Percentiles rank a stretch among this genome's conserved stretches.
These are phyloP conservation scores for Gelatoporia subvermispora DNA, from an alignment of 768 basidiomycete genomes.

Conservation along the genomic window DNA sequence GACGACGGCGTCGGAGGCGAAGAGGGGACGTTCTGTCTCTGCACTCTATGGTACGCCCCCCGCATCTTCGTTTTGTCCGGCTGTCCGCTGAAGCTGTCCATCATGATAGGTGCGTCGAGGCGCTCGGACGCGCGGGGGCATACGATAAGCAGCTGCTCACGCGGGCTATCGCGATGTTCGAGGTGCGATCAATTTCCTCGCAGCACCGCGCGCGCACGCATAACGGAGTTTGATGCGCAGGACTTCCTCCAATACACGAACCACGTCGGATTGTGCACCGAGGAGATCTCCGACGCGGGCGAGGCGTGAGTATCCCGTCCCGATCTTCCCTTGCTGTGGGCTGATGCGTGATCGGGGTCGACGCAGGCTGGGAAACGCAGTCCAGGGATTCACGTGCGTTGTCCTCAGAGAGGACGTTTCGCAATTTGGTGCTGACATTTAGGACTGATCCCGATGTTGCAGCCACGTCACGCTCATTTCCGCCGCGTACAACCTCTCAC, in stretches of 20 bases:
- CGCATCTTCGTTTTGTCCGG: not conserved
- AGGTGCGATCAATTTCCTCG: slow-evolving; percentile 39
- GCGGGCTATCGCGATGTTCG: slow-evolving; percentile 82
- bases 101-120: slow-evolving; percentile 71
- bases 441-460: not conserved
- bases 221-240: slow-evolving; percentile 26
- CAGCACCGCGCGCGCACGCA: not conserved
- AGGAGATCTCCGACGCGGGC: slow-evolving; percentile 81
- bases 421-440: not conserved
- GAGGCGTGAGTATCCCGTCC: slow-evolving; percentile 52
- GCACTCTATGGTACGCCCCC: slow-evolving; percentile 61
- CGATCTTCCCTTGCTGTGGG: not conserved
- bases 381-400: slow-evolving; percentile 83
- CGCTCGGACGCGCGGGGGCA: slow-evolving; percentile 81
- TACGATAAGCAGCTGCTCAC: slow-evolving; percentile 63
- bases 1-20: slow-evolving; percentile 95
- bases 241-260: slow-evolving; percentile 81
- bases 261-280: slow-evolving; percentile 82
- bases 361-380: slow-evolving; percentile 76
- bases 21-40: slow-evolving; percentile 92
- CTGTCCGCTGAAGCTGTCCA: not conserved
- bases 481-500: slow-evolving; percentile 77
- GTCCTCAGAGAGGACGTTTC: not conserved
- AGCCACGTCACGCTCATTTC: slow-evolving; percentile 85
- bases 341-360: slow-evolving; percentile 4